Percentiles rank a stretch among this genome's conserved stretches.
These are phyloP conservation scores for Leccinellum albellum DNA, from an alignment of 768 basidiomycete species.

Conservation along the genomic window DNA sequence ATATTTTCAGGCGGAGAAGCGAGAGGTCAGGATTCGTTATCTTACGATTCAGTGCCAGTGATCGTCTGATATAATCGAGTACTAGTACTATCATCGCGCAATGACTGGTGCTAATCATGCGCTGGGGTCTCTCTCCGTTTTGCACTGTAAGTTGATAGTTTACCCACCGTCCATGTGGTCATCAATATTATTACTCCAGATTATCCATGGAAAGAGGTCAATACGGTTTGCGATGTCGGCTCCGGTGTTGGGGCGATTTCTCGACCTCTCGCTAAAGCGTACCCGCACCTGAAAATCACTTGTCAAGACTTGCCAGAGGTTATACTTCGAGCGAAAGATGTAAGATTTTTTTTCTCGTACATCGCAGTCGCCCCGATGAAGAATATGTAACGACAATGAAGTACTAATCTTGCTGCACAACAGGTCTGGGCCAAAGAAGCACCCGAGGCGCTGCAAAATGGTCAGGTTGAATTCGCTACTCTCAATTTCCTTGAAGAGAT, in stretches of 20 bases:
- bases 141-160: background rate
- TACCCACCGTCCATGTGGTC: background rate
- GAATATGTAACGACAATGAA: background rate
- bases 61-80: background rate
- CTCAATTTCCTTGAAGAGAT: background rate
- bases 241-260: background rate
- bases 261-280: background rate
- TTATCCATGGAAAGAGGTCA: background rate
- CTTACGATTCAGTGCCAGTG: background rate
- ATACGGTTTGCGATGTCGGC: background rate
- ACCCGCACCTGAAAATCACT: background rate
- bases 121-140: slow-evolving; percentile 14
- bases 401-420: background rate
- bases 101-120: slow-evolving; percentile 17
- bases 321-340: background rate
- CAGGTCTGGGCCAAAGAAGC: background rate
- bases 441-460: slow-evolving; percentile 8
- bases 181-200: background rate
- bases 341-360: background rate
- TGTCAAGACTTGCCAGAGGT: background rate
- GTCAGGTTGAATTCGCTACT: background rate
- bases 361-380: background rate
- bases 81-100: slow-evolving; percentile 23
- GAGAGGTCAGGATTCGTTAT: slow-evolving; percentile 4
- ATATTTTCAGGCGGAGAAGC: slow-evolving; percentile 12